A percentile compares a stretch with the other conserved stretches of the same genome.
Evolutionary conservation across 164 flowering plant genomes (phyloP).

Genomic region (Brasenia schreberi): DNA sequence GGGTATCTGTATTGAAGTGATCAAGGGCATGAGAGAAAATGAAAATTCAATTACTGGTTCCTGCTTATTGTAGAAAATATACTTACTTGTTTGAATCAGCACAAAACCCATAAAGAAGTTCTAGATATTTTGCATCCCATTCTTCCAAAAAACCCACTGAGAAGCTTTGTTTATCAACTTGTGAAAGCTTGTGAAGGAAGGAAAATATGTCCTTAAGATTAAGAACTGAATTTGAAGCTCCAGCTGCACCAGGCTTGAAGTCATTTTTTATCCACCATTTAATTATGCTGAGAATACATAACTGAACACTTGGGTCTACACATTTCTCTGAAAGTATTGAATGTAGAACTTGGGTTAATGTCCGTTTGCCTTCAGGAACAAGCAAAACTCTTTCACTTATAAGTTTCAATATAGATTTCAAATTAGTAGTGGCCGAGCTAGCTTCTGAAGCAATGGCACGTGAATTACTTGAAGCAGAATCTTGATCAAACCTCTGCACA

Average conservation of each 20-base stretch:
- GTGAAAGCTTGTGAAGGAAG: constrained; percentile 91
- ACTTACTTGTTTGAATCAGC: constrained; percentile 70
- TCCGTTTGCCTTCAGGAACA: constrained; percentile 68
- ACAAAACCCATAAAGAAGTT: constrained; percentile 91
- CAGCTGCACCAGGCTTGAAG: constrained; percentile 34
- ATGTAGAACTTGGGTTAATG: constrained; percentile 54
- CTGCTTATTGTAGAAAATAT: too few species aligned
- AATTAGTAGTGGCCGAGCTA: constrained; percentile 59
- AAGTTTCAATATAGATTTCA: constrained; percentile 72
- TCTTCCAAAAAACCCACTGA: constrained; percentile 35
- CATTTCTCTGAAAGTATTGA: constrained; percentile 78
- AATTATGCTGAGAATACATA: constrained; percentile 75
- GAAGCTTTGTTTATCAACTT: constrained; percentile 76
- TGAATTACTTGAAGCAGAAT: constrained; percentile 79
- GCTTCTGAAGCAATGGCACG: constrained; percentile 63
- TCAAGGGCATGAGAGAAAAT: constrained; percentile 8
- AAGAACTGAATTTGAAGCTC: constrained; percentile 36
- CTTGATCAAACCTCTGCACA: constrained; percentile 81
- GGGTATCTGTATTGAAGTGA: constrained; percentile 41
- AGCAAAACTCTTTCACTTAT: constrained; percentile 82
- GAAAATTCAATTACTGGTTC: too few species aligned
- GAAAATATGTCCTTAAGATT: constrained; percentile 73
- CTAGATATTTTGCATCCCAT: constrained; percentile 90
- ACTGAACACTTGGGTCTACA: constrained; percentile 78
- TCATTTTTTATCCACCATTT: constrained; percentile 92